Percentiles rank a stretch among this genome's conserved stretches.
Conservation (phyloP, 2,329 filamentous ascomycete genomes). For the Pseudocercospora vitis region DNA sequence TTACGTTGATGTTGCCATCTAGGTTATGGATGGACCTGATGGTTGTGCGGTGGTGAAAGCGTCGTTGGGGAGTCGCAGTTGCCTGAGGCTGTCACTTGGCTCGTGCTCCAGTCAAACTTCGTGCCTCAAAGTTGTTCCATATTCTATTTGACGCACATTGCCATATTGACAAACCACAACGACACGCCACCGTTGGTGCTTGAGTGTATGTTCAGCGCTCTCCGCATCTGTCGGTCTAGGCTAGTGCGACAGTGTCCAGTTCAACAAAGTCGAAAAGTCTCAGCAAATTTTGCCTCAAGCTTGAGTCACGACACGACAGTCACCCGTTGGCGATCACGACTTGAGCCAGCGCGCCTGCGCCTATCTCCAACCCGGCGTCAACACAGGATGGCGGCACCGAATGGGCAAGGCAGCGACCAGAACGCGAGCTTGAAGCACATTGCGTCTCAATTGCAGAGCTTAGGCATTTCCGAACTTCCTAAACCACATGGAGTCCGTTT, state of each 20-base stretch:
- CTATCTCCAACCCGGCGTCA: not conserved
- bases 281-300: conserved; percentile 8
- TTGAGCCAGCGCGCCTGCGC: conserved; percentile 3
- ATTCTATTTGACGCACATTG: too few species aligned
- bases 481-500: conserved; percentile 31
- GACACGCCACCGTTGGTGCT: too few species aligned
- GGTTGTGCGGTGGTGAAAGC: too few species aligned
- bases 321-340: conserved; percentile 10
- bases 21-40: too few species aligned
- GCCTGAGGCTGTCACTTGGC: too few species aligned
- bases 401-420: conserved; percentile 16
- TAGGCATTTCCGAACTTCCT: conserved; percentile 34
- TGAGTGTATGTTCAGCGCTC: conserved; percentile 20
- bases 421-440: conserved; percentile 29
- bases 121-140: too few species aligned
- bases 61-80: too few species aligned
- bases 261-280: conserved; percentile 7
- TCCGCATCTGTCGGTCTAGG: conserved; percentile 8
- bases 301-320: conserved; percentile 22
- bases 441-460: conserved; percentile 32
- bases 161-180: too few species aligned
- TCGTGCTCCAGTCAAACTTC: too few species aligned
- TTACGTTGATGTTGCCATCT: too few species aligned
- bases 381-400: conserved; percentile 26
- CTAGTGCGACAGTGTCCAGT: conserved; percentile 11